phyloP scores from a whole-genome alignment of 345 rosid species.

The Syzygium grande region DNA sequence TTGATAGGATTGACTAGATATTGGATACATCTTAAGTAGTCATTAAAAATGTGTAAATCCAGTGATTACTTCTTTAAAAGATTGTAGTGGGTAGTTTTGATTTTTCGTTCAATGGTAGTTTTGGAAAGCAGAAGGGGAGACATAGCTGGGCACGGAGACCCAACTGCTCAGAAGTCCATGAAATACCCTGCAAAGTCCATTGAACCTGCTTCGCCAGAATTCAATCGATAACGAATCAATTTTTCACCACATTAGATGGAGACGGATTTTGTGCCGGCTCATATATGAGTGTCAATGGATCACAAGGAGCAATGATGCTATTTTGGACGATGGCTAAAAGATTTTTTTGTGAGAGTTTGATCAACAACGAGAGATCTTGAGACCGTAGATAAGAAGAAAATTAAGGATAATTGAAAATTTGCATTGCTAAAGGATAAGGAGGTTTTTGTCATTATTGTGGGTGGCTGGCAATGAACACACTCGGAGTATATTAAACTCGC shows the following conservation, averaged over 20 bases:
- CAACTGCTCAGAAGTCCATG: neutral
- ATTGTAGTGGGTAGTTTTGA: neutral
- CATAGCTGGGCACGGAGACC: neutral
- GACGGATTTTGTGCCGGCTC: neutral
- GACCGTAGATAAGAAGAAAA: neutral
- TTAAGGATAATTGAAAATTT: neutral
- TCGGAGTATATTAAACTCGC: neutral
- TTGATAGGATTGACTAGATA: neutral
- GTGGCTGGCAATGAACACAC: neutral
- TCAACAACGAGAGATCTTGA: neutral
- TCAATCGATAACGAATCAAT: neutral
- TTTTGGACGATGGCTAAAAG: neutral
- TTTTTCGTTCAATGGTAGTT: neutral
- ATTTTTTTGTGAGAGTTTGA: neutral
- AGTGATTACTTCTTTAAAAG: neutral
- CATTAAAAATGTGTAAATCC: neutral
- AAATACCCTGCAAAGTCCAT: neutral
- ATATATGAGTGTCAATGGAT: neutral
- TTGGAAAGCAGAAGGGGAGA: too few species aligned
- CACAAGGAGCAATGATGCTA: neutral
- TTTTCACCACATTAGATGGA: neutral
- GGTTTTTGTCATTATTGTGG: neutral
- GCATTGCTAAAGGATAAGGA: neutral
- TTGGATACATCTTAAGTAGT: neutral
- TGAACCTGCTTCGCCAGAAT: rapidly evolving